Base-by-base conservation (phyloP, 2,329 filamentous ascomycete species). In the Cladophialophora psammophila region DNA sequence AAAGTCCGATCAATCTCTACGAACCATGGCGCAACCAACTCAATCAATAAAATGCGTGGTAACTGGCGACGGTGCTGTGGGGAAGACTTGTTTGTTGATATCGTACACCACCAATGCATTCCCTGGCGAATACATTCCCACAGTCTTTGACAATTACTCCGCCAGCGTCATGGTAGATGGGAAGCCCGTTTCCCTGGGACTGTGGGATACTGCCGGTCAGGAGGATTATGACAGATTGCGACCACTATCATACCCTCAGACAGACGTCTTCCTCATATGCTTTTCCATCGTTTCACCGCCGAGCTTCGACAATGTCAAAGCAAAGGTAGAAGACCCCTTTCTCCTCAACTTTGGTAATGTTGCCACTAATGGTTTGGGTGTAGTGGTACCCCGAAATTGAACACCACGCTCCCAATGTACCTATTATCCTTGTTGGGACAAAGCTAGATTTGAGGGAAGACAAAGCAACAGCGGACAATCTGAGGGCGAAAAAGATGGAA, bases 41-140 rank as follows among this genome's bases (percentile, higher is more conserved):
- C 70, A 73, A 56, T 73, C 72, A 8, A 69, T 73, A 66, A 73
- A 97, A 93, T 99, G 95, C 81, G 95, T 99, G 79, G 95, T 99
- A 78, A 98, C 95, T 71, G 95, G 95, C 84, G 95, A 99, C 81
- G 95, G 95, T 92, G 95, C 95, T 79, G 95, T 99, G 76, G 95
- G 95, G 82, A 99, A 99, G 94, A 99, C 95, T 86, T 99, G 95
- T 85, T 90, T 99, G 68, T 90, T 99, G 76, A 99, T 99, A 80
- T 98, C 94, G 61, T 99, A 99, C 84, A 98, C 95, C 71, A 99
- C 95, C 71, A 99, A 98, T 84, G 95, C 95, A 72, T 99, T 99
- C 80, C 95, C 95, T n/a, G 95, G 95, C 81, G 95, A 99, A 86
- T 99, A 99, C 82, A 98, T 99, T 75, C 95, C 95, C 73, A 99